Percentiles rank a stretch among this genome's conserved stretches.
phyloP scores from a whole-genome alignment of 106 monocot genomes.

The Ottelia alismoides region DNA sequence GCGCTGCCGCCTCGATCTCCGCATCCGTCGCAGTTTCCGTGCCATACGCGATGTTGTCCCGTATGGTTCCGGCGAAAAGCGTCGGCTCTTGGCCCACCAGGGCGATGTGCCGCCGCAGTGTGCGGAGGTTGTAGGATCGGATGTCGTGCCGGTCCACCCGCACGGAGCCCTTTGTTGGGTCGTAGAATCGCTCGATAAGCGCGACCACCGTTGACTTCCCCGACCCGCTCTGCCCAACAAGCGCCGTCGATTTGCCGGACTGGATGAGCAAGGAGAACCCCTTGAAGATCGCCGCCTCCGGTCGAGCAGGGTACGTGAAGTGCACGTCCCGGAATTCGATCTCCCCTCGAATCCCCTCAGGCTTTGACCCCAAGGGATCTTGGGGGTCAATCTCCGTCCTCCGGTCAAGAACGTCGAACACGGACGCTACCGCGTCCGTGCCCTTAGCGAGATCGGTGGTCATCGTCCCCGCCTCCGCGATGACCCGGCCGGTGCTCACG shows the following conservation, averaged over 20 bases:
- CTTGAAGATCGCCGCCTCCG: constrained; percentile 30
- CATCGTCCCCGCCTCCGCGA: constrained; percentile 84
- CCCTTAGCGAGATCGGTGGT: constrained; percentile 81
- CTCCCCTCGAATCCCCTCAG: not conserved
- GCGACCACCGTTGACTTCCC: constrained; percentile 75
- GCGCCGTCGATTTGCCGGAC: constrained; percentile 36
- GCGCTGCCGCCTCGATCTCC: constrained; percentile 54
- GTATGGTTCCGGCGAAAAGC: constrained; percentile 58
- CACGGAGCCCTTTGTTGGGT: constrained; percentile 46
- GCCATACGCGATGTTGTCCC: constrained; percentile 62
- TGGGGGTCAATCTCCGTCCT: constrained; percentile 28
- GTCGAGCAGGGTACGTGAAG: constrained; percentile 57
- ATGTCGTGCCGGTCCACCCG: constrained; percentile 46
- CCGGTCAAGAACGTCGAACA: constrained; percentile 64
- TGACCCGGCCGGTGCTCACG: constrained; percentile 73
- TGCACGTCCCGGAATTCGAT: constrained; percentile 38
- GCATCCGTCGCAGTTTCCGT: constrained; percentile 47
- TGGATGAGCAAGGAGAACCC: constrained; percentile 55
- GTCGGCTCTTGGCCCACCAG: constrained; percentile 78
- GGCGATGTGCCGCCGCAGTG: constrained; percentile 44
- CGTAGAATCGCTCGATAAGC: constrained; percentile 79
- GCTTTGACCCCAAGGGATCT: not conserved
- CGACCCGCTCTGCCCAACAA: constrained; percentile 60
- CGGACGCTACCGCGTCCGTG: constrained; percentile 38
- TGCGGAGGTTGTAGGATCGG: constrained; percentile 35